A percentile compares a stretch with the other conserved stretches of the same genome.
phyloP scores from a whole-genome alignment of 208 protist genomes.

The Strigomonas oncopelti region DNA sequence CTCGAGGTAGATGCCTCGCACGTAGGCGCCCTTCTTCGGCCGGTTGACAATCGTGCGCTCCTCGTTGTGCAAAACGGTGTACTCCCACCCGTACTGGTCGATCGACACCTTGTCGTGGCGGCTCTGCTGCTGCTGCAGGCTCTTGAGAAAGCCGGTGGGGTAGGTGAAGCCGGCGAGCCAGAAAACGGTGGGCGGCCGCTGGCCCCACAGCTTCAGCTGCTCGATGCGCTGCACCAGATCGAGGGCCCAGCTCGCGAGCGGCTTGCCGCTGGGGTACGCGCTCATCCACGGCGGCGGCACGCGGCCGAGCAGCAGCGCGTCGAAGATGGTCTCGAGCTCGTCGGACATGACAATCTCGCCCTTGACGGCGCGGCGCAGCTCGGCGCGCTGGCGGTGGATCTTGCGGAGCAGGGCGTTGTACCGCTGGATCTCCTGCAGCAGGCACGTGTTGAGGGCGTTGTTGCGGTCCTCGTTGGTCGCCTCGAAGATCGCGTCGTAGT shows the following conservation, averaged over 20 bases:
- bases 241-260: conserved; percentile 93
- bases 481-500: conserved; percentile 89
- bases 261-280: conserved; percentile 97
- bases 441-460: conserved; percentile 94
- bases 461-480: conserved; percentile 85
- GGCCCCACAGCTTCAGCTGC: conserved; percentile 92
- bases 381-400: conserved; percentile 87
- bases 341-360: conserved; percentile 97
- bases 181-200: conserved; percentile 92
- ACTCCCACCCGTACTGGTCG: conserved; percentile 98
- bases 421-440: conserved; percentile 97
- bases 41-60: conserved; percentile 87
- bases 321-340: conserved; percentile 95
- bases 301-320: conserved; percentile 81
- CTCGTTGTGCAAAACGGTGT: conserved; percentile 87
- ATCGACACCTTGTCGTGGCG: conserved; percentile 91
- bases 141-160: conserved; percentile 98
- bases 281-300: conserved; percentile 93
- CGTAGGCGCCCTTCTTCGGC: conserved; percentile 95
- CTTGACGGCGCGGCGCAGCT: conserved; percentile 94
- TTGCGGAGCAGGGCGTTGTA: conserved; percentile 94
- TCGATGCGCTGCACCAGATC: conserved; percentile 94
- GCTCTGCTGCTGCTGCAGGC: conserved; percentile 94
- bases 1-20: conserved; percentile 96
- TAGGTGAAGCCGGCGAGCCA: conserved; percentile 99